These are phyloP conservation scores for Neofusicoccum ribis DNA, from an alignment of 2,329 filamentous ascomycete genomes.

Conservation along the genomic window DNA sequence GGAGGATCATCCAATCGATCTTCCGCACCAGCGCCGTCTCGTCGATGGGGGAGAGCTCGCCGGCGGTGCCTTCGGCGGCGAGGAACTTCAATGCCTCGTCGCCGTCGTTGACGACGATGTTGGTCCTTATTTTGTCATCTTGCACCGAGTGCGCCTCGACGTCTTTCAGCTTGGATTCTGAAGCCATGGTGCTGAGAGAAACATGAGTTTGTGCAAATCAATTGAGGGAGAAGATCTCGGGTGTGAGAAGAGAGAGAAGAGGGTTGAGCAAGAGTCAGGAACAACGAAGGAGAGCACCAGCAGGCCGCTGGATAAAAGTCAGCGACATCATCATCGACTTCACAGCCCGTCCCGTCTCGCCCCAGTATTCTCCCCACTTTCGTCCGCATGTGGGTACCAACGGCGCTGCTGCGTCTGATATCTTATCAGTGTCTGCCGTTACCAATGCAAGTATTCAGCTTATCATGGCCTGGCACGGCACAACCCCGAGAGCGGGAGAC, in stretches of 20 bases:
- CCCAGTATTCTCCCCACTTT: constrained; percentile 9
- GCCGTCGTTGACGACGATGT: constrained; percentile 21
- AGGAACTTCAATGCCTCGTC: constrained; percentile 31
- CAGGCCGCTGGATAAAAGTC: neutral
- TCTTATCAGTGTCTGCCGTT: neutral
- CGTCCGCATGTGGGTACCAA: neutral
- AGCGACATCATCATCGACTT: neutral
- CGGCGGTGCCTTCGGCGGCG: constrained; percentile 20
- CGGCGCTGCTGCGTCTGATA: neutral
- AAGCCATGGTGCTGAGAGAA: neutral
- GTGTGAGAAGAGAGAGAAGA: neutral
- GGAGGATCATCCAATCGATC: constrained; percentile 29
- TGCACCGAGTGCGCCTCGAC: neutral
- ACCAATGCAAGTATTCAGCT: neutral
- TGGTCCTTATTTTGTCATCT: neutral
- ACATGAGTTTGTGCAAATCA: too few relatives aligned
- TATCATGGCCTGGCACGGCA: neutral
- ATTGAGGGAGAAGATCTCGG: neutral
- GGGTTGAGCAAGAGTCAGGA: too few relatives aligned
- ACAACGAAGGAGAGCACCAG: neutral
- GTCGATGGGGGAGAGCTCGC: constrained; percentile 22
- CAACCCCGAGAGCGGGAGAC: too few relatives aligned
- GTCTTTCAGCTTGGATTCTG: neutral
- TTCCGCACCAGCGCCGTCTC: constrained; percentile 27
- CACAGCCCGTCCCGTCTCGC: neutral